Percentiles rank a stretch among this genome's conserved stretches.
phyloP scores from a whole-genome alignment of 495 filamentous ascomycete species.

The Trichoderma parareesei region DNA sequence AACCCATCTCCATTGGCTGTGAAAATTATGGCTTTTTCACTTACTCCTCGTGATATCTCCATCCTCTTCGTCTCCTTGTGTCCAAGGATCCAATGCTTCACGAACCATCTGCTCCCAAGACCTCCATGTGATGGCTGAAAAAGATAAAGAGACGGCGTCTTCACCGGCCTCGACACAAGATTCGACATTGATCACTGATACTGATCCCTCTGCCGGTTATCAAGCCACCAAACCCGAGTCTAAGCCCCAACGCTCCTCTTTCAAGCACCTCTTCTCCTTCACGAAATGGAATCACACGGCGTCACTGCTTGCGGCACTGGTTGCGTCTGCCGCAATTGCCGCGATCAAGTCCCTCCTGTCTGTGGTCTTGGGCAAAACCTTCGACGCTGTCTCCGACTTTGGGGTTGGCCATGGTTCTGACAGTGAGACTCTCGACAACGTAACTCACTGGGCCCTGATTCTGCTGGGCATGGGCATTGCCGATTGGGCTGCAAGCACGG shows the following conservation, averaged over 20 bases:
- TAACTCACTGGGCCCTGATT: constrained; percentile 49
- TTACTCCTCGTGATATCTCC: not conserved
- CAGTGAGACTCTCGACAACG: constrained; percentile 43
- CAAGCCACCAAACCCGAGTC: not conserved
- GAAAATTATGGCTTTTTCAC: not conserved
- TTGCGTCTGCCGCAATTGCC: constrained; percentile 53
- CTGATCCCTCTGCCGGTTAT: not conserved
- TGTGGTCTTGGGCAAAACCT: constrained; percentile 66
- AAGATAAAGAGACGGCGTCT: not conserved
- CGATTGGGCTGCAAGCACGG: constrained; percentile 56
- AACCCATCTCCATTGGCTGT: not conserved
- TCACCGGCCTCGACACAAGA: not conserved
- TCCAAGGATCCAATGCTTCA: not conserved
- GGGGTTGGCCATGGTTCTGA: constrained; percentile 46
- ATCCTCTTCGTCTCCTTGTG: not conserved
- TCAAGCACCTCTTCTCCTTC: constrained; percentile 60
- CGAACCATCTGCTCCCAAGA: not conserved
- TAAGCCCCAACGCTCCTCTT: constrained; percentile 19
- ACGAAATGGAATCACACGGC: constrained; percentile 53
- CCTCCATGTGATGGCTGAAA: not conserved
- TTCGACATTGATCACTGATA: not conserved
- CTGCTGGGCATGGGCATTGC: constrained; percentile 52
- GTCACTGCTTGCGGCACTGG: constrained; percentile 37
- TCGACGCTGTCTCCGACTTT: constrained; percentile 60
- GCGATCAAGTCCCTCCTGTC: constrained; percentile 56